phyloP scores from a whole-genome alignment of 768 basidiomycete species.

The Pholiota microspora region DNA sequence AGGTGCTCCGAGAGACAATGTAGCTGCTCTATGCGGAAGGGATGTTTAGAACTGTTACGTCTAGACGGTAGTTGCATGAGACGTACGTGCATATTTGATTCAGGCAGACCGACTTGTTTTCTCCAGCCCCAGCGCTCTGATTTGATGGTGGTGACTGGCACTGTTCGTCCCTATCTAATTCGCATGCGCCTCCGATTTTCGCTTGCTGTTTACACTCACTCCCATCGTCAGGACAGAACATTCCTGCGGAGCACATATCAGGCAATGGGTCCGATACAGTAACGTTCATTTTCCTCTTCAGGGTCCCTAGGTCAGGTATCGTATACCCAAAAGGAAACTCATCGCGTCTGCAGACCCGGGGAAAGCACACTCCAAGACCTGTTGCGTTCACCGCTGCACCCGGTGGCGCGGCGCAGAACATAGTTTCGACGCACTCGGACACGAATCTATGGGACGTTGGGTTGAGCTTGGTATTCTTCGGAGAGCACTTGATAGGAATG shows the following conservation, averaged over 20 bases:
- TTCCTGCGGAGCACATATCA: constrained; percentile 46
- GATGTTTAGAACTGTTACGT: no score
- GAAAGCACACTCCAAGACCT: constrained; percentile 44
- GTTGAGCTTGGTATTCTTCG: constrained; percentile 50
- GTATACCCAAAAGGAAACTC: constrained; percentile 56
- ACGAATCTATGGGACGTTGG: constrained; percentile 52
- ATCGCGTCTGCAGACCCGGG: constrained; percentile 56
- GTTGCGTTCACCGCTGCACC: constrained; percentile 19
- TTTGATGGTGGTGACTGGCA: constrained; percentile 37
- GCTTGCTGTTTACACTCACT: constrained; percentile 47
- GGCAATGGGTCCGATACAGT: constrained; percentile 36
- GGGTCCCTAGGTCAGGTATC: constrained; percentile 18
- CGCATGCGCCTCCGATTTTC: constrained; percentile 45
- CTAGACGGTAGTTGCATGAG: no score
- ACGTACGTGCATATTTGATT: constrained; percentile 57
- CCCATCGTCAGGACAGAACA: constrained; percentile 71
- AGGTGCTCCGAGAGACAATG: constrained; percentile 46
- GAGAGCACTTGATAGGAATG: constrained; percentile 34
- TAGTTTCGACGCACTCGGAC: constrained; percentile 58
- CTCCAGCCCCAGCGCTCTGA: constrained; percentile 39
- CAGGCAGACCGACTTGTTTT: constrained; percentile 60
- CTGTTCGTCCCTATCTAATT: constrained; percentile 63
- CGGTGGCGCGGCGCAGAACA: constrained; percentile 47
- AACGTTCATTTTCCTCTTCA: constrained; percentile 12
- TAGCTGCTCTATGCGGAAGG: constrained; percentile 50